A percentile compares a stretch with the other conserved stretches of the same genome.
These are phyloP conservation scores for Blastomyces percursus DNA, from an alignment of 2,329 filamentous ascomycete species.

Conservation along the genomic window DNA sequence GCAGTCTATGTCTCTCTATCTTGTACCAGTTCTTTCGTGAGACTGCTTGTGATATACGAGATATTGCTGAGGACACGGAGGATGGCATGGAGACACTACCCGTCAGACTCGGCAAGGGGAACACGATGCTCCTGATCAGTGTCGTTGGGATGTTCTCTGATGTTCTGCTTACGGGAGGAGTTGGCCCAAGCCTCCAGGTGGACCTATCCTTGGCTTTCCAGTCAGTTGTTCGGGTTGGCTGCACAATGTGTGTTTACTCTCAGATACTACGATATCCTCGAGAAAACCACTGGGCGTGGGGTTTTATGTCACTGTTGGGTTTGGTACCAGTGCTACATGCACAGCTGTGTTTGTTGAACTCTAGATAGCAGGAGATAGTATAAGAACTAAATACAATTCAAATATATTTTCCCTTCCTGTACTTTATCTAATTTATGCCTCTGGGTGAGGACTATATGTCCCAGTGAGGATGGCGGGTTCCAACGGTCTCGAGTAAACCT, in stretches of 20 bases:
- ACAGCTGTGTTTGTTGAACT: background rate
- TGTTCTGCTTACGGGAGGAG: background rate
- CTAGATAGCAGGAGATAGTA: background rate
- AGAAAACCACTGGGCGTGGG: slow-evolving; percentile 4
- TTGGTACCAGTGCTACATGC: slow-evolving; percentile 1
- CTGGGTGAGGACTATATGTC: background rate
- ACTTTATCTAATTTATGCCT: background rate
- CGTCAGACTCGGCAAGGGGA: background rate
- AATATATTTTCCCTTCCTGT: background rate
- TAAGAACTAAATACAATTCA: background rate
- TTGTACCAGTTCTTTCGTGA: slow-evolving; percentile 13
- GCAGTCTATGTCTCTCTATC: slow-evolving; percentile 9
- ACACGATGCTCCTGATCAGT: background rate
- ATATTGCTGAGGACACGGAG: slow-evolving; percentile 9
- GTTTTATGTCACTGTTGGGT: slow-evolving; percentile 3
- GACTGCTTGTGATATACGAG: slow-evolving; percentile 9
- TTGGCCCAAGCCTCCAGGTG: background rate
- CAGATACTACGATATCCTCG: slow-evolving; percentile 3
- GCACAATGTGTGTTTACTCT: slow-evolving; percentile 2
- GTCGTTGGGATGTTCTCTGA: background rate
- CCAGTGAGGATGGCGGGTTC: background rate
- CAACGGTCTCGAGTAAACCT: background rate
- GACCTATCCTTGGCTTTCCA: background rate
- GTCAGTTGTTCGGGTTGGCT: background rate
- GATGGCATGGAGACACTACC: slow-evolving; percentile 7